Evolutionary conservation across 139 green algal species (phyloP).

Genomic region (Chlamydomonas asymmetrica): DNA sequence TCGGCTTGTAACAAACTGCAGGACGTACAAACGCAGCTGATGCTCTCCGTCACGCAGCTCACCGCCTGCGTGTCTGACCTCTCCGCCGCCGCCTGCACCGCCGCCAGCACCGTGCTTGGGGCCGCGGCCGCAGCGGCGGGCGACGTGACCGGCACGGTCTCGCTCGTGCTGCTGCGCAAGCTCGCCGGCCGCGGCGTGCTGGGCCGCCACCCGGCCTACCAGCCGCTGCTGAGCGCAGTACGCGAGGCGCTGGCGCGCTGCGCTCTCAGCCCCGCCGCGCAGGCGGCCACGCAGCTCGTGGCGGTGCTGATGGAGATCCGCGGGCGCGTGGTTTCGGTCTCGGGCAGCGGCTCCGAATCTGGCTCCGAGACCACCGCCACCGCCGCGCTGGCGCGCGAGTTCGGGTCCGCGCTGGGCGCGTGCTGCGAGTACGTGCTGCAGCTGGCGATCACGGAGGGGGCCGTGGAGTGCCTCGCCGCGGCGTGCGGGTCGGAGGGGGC

Average conservation of each 20-base stretch:
- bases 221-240: conserved; percentile 13
- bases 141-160: conserved; percentile 20
- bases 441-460: conserved; percentile 1
- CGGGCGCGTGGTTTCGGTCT: background rate
- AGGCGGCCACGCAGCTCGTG: conserved; percentile 38
- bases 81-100: conserved; percentile 17
- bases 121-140: background rate
- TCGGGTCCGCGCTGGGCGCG: background rate
- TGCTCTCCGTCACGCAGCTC: conserved; percentile 2
- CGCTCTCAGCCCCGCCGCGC: background rate
- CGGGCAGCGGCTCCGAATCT: background rate
- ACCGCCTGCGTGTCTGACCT: conserved; percentile 1
- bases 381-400: conserved; percentile 8
- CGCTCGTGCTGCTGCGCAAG: conserved; percentile 39
- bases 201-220: background rate
- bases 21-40: conserved; percentile 14
- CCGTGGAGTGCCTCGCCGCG: conserved; percentile 4
- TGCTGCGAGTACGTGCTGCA: conserved; percentile 12
- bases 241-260: background rate
- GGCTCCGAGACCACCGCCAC: background rate
- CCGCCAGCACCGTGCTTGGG: conserved; percentile 25
- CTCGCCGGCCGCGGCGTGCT: conserved; percentile 31
- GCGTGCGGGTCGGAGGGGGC: conserved; percentile 3
- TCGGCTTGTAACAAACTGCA: no score
- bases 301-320: conserved; percentile 19